A percentile compares a stretch with the other conserved stretches of the same genome.
These are phyloP conservation scores for Eutreptiella sp. DNA, from an alignment of 208 protist species.

Conservation along the genomic window DNA sequence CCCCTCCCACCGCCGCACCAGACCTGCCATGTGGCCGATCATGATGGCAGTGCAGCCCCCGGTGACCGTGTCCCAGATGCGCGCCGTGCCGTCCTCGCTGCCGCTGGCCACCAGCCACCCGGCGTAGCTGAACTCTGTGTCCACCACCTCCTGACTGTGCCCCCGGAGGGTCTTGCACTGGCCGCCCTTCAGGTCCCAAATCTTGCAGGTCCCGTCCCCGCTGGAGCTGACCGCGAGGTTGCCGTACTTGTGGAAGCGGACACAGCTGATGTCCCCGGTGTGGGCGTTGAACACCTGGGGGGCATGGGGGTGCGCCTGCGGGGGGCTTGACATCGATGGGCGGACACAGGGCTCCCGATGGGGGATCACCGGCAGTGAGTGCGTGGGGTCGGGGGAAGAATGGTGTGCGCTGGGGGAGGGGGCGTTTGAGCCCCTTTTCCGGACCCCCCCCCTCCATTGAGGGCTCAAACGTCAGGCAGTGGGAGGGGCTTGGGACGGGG, in stretches of 20 bases:
- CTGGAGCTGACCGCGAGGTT: conserved; percentile 42
- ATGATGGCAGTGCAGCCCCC: conserved; percentile 34
- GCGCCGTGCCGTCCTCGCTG: conserved; percentile 44
- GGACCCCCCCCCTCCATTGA: too few relatives aligned
- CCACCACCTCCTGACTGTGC: conserved; percentile 40
- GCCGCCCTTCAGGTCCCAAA: conserved; percentile 56
- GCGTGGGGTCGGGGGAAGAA: too few relatives aligned
- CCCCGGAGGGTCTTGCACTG: conserved; percentile 43
- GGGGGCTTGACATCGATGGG: too few relatives aligned
- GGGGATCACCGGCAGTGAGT: too few relatives aligned
- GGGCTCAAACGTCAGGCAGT: too few relatives aligned
- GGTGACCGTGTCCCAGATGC: conserved; percentile 48
- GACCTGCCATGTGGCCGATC: conserved; percentile 46
- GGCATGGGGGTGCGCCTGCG: too few relatives aligned
- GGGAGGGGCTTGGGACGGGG: too few relatives aligned
- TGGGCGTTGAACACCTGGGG: conserved; percentile 48
- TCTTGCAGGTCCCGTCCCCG: conserved; percentile 52
- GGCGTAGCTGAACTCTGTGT: conserved; percentile 44
- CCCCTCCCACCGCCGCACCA: too few relatives aligned
- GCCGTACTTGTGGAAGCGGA: conserved; percentile 47
- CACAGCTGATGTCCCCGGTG: conserved; percentile 42
- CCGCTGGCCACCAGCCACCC: conserved; percentile 46
- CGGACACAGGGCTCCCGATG: too few relatives aligned
- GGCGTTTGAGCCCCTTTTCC: too few relatives aligned
- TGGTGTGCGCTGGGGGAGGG: too few relatives aligned